These are phyloP conservation scores for Rauvolfia tetraphylla DNA, from an alignment of 257 asterid genomes.

Conservation along the genomic window DNA sequence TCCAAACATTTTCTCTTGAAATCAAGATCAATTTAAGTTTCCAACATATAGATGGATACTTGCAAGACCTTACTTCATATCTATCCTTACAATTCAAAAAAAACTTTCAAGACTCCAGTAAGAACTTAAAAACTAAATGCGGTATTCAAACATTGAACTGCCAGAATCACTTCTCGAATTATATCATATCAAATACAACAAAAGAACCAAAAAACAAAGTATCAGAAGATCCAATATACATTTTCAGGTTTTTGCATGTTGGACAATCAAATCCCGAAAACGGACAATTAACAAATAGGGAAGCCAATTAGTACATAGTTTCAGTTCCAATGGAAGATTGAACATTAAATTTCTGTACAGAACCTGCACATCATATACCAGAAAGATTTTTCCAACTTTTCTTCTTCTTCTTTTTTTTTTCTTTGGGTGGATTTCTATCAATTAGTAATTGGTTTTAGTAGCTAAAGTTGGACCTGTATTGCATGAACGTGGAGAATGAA, in stretches of 20 bases:
- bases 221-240: no score
- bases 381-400: background rate
- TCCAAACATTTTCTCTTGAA: no score
- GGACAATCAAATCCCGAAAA: background rate
- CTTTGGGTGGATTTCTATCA: background rate
- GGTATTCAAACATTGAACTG: background rate
- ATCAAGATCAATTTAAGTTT: no score
- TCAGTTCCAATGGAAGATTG: background rate
- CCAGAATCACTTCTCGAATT: background rate
- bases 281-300: background rate
- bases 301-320: background rate
- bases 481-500: background rate
- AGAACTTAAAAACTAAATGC: background rate
- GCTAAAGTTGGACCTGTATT: background rate
- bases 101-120: no score
- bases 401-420: no score
- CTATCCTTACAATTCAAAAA: no score
- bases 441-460: background rate
- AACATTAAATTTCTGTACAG: background rate
- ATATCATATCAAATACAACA: background rate
- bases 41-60: no score
- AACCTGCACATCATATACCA: background rate
- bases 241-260: background rate
- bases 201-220: no score
- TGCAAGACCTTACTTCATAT: no score